Base-by-base conservation (phyloP, 768 basidiomycete genomes). In the Pisolithus orientalis region DNA sequence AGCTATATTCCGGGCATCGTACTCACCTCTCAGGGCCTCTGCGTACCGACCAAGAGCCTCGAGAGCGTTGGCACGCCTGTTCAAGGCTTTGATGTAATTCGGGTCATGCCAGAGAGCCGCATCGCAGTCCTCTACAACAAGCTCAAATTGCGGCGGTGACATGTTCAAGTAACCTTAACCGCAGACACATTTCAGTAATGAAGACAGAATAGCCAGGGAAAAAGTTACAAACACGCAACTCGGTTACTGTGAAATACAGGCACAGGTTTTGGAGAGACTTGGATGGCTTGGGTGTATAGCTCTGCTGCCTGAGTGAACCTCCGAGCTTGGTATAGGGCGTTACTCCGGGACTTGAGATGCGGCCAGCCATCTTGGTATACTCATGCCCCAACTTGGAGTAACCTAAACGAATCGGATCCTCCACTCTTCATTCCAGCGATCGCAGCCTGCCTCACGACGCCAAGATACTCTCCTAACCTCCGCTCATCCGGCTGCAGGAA, bases 171-270 rank as follows among this genome's bases (percentile, higher is more conserved):
- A 96, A 69, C 91, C 91, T 92, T 21, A 50, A 8, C 48, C 39
- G 51, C 27, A 8, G 13, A 29, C 5, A 28, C n/a, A 4, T 13
- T 21, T 43, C 43, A 39, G 39, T 29, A 16, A 39, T 28, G 5
- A 37, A 45, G 32, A 13, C 39, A 9, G 31, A 8, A 44, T 6
- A 39, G 34, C 21, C 32, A 25, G 32, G 52, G 6, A 40, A 8
- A 29, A 25, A 17, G 21, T 21, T 24, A 61, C 85, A 51, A 53
- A 92, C 95, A 97, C 55, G 96, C 96, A 39, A 94, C 96, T 48
- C 96, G 85, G 70, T 99, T 99, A 70, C 90, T 91, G 79, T 84
- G 97, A 73, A 87, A 99, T 31, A 97, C 91, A 28, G 96, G 85
- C 62, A 95, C 92, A 6, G 85, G 82, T 65, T 82, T 84, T 6